A percentile compares a stretch with the other conserved stretches of the same genome.
Evolutionary conservation across 441 rosid genomes (phyloP).

Genomic region (Populus hybrid): DNA sequence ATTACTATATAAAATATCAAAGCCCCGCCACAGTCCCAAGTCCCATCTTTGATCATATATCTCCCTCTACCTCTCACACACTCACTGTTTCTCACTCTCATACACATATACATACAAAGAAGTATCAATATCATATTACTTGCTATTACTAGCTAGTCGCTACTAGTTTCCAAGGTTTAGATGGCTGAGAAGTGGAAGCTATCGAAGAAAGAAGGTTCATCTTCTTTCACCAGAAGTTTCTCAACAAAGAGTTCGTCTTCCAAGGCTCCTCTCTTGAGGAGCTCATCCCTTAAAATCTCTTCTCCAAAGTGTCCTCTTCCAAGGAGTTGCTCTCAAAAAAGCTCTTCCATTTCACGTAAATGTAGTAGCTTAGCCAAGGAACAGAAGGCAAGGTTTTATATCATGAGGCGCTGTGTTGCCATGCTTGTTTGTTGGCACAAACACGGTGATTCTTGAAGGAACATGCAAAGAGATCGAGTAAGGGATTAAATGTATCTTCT

Average conservation of each 20-base stretch:
- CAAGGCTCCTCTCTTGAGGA: constrained; percentile 60
- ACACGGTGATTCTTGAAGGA: constrained; percentile 73
- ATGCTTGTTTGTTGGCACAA: constrained; percentile 99
- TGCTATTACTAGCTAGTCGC: neutral
- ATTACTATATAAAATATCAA: constrained; percentile 20
- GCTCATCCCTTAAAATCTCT: constrained; percentile 63
- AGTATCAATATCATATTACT: neutral
- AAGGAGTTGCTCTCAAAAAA: constrained; percentile 60
- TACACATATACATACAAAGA: constrained; percentile 16
- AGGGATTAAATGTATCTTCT: constrained; percentile 10
- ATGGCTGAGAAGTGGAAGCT: constrained; percentile 91
- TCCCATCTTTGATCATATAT: constrained; percentile 17
- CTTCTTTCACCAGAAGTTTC: constrained; percentile 61
- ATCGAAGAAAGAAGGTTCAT: constrained; percentile 54
- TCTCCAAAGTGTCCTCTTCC: constrained; percentile 41
- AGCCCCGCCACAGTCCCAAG: constrained; percentile 25
- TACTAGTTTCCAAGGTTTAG: neutral
- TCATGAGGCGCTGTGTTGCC: constrained; percentile 97
- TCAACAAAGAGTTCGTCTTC: constrained; percentile 66
- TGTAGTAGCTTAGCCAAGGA: constrained; percentile 90
- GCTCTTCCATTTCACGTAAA: constrained; percentile 55
- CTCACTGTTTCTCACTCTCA: constrained; percentile 13
- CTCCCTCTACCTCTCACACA: constrained; percentile 18
- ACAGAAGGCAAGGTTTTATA: constrained; percentile 92
- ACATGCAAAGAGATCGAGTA: neutral